Evolutionary conservation across 1,284 basidiomycete species (phyloP).

Genomic region (Megacollybia platyphylla): DNA sequence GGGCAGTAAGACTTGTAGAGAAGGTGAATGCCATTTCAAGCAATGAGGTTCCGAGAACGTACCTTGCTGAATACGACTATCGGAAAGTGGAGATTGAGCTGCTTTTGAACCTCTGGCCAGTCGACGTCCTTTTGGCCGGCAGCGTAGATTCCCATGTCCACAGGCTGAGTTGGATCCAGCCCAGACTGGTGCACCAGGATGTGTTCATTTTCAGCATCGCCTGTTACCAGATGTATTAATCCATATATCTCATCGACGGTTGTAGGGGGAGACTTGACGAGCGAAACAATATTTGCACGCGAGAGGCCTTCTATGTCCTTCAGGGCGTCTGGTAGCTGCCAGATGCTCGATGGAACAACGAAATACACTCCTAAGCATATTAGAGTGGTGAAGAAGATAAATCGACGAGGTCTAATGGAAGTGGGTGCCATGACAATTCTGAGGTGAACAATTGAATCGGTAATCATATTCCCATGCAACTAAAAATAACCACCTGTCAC

Average conservation of each 20-base stretch:
- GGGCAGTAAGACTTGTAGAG: constrained; percentile 52
- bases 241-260: constrained; percentile 50
- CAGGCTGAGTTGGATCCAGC: constrained; percentile 27
- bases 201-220: constrained; percentile 24
- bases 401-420: neutral
- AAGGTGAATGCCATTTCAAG: neutral
- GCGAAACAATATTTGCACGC: constrained; percentile 24
- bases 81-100: constrained; percentile 40
- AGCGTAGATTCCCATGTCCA: constrained; percentile 41
- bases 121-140: constrained; percentile 23
- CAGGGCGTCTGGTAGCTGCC: neutral
- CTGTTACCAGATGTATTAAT: constrained; percentile 47
- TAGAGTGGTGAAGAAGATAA: neutral
- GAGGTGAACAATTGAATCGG: neutral
- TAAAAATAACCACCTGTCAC: too few relatives aligned
- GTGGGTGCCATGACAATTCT: neutral
- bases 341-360: neutral
- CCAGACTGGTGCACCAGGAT: constrained; percentile 25
- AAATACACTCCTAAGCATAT: constrained; percentile 1
- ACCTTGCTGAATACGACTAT: constrained; percentile 77
- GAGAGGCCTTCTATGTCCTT: constrained; percentile 12
- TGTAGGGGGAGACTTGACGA: constrained; percentile 11
- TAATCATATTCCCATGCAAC: too few relatives aligned
- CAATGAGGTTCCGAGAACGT: constrained; percentile 5
- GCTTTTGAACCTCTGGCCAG: constrained; percentile 34